Percentiles rank a stretch among this genome's conserved stretches.
Conservation (phyloP, 306 rosid species). For the Lablab purpureus region DNA sequence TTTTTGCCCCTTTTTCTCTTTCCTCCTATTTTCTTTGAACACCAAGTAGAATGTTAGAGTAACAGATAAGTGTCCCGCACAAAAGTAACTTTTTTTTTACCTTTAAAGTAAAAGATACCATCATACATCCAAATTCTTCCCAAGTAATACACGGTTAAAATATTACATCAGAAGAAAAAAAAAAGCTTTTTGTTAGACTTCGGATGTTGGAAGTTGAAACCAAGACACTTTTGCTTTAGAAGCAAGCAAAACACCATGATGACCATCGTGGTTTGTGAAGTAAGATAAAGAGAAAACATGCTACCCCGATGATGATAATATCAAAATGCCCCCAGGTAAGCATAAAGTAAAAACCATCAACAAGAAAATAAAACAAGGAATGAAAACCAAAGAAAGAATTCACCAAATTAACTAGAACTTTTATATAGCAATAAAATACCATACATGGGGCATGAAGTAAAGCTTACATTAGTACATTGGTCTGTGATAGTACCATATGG, state of each 20-base stretch:
- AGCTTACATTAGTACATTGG: constrained; percentile 56
- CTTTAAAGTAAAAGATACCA: constrained; percentile 16
- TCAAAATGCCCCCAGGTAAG: background rate
- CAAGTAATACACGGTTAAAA: background rate
- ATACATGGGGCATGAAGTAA: constrained; percentile 28
- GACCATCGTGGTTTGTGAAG: background rate
- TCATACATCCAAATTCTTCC: constrained; percentile 10
- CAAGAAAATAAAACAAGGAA: too few species aligned
- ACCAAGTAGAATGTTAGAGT: background rate
- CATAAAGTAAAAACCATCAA: background rate
- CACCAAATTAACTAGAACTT: constrained; percentile 8
- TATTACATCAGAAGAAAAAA: background rate
- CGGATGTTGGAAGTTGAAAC: background rate
- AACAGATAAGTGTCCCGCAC: background rate
- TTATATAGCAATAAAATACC: background rate
- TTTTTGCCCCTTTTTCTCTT: too few species aligned
- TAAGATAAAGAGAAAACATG: background rate
- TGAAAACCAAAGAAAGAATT: background rate
- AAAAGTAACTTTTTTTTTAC: constrained; percentile 11
- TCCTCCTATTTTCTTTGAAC: too few species aligned
- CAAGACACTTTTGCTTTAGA: constrained; percentile 39
- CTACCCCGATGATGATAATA: background rate
- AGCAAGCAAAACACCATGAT: constrained; percentile 42
- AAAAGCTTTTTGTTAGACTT: background rate
- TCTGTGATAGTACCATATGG: constrained; percentile 40